phyloP scores from a whole-genome alignment of 495 filamentous ascomycete genomes.

The Emericellopsis terricola region DNA sequence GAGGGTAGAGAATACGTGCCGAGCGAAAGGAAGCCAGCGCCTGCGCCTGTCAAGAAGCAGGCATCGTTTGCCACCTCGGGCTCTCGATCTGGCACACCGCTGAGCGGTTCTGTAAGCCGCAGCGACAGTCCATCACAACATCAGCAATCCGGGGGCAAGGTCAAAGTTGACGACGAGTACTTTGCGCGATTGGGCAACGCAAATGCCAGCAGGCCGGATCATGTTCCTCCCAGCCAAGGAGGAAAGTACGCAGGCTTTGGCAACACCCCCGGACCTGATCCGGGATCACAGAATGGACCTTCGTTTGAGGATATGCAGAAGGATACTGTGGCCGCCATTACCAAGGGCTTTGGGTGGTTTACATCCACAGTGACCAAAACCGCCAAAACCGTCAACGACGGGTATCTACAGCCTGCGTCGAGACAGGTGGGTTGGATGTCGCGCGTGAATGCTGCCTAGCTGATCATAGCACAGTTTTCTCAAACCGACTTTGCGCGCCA shows the following conservation, averaged over 20 bases:
- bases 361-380: constrained; percentile 66
- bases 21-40: constrained; percentile 28
- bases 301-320: constrained; percentile 71
- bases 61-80: constrained; percentile 14
- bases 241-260: constrained; percentile 90
- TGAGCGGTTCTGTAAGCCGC: constrained; percentile 52
- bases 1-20: constrained; percentile 70
- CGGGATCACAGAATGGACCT: constrained; percentile 26
- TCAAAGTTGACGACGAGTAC: constrained; percentile 64
- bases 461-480: constrained; percentile 33
- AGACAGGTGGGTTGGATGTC: constrained; percentile 43
- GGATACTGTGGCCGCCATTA: constrained; percentile 76
- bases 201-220: constrained; percentile 57
- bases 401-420: constrained; percentile 79
- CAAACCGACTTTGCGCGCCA: constrained; percentile 80
- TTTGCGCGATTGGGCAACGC: constrained; percentile 67
- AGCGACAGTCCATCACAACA: constrained; percentile 44
- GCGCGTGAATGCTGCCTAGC: constrained; percentile 1
- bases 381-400: constrained; percentile 76
- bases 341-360: constrained; percentile 91
- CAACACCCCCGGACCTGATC: constrained; percentile 36
- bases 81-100: constrained; percentile 18
- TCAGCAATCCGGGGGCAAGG: constrained; percentile 18
- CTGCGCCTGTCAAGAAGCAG: constrained; percentile 13
- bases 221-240: constrained; percentile 69